Base-by-base conservation (phyloP, 2,329 filamentous ascomycete species). In the Colletotrichum sidae region DNA sequence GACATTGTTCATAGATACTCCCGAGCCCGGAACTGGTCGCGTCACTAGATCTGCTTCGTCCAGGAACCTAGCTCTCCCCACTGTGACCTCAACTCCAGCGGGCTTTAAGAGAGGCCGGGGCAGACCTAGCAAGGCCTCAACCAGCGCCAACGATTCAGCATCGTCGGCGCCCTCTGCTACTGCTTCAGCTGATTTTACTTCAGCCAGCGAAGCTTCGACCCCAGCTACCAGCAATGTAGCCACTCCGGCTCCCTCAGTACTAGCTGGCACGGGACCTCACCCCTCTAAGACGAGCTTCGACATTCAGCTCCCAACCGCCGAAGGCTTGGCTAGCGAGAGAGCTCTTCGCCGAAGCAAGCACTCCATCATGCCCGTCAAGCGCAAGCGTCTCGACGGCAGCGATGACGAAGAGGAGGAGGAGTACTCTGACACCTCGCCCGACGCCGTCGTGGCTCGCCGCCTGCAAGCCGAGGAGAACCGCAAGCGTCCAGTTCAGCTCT, bases 311-410 rank as follows among this genome's bases (percentile, higher is more conserved):
- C 73, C 76, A 7, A 57, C 67, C 10, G 49, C 67, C 73, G 77
- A 54, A 71, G 71, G 50, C 37, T 72, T 82, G n/a, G 79, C 77
- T 46, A 81, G 82, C 58, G 80, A 78, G n/a, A 76, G 77, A 52
- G 77, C 80, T 64, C 75, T 86, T 47, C 80, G 77, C 49, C 78
- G 77, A 8, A 88, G 83, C 76, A 77, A 83, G 54, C 85, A 80
- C 67, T 79, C 84, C 2, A 74, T 87, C 70, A 78, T 76, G 42
- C 63, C 78, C 4, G 70, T 42, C 11, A 78, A 84, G 68, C 73
- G 77, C 57, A 84, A 86, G 75, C 76, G 81, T 53, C 67, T 79
- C 59, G 72, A 79, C 55, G 78, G 78, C n/a, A 76, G 84, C 67
- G 73, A 76, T 54, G 76, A 79, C 2, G 78, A 82, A 9, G 76